Evolutionary conservation across 1,284 basidiomycete genomes (phyloP).

Genomic region (Leccinum pachyderme): DNA sequence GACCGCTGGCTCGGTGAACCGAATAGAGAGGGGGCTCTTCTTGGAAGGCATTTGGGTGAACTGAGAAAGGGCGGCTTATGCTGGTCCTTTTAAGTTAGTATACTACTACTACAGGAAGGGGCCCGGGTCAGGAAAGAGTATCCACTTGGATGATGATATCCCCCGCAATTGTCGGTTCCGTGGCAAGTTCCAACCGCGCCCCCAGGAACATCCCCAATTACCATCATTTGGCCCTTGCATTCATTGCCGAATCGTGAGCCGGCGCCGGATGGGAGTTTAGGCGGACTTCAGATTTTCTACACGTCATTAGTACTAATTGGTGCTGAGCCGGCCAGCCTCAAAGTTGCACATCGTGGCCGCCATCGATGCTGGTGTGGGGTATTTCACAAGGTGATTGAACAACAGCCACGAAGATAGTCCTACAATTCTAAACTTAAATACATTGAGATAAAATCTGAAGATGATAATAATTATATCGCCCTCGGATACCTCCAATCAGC

Average conservation of each 20-base stretch:
- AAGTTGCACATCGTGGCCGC: slow-evolving; percentile 4
- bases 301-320: too few relatives aligned
- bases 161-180: background rate
- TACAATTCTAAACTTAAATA: background rate
- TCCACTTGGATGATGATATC: background rate
- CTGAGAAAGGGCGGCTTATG: background rate
- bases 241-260: background rate
- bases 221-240: too few relatives aligned
- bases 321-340: background rate
- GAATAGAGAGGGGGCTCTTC: slow-evolving; percentile 53
- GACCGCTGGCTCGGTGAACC: slow-evolving; percentile 80
- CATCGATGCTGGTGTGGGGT: background rate
- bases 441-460: too few relatives aligned
- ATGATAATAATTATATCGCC: too few relatives aligned
- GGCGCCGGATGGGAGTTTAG: too few relatives aligned
- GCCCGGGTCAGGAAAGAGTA: background rate
- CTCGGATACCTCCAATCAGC: background rate
- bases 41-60: slow-evolving; percentile 12
- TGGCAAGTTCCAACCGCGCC: slow-evolving; percentile 7
- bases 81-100: slow-evolving; percentile 7
- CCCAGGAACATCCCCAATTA: slow-evolving; percentile 2
- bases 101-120: background rate
- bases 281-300: too few relatives aligned
- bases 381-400: slow-evolving; percentile 7
- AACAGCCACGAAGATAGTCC: background rate